Conservation (phyloP, 164 flowering plant genomes). For the Annona squamosa region DNA sequence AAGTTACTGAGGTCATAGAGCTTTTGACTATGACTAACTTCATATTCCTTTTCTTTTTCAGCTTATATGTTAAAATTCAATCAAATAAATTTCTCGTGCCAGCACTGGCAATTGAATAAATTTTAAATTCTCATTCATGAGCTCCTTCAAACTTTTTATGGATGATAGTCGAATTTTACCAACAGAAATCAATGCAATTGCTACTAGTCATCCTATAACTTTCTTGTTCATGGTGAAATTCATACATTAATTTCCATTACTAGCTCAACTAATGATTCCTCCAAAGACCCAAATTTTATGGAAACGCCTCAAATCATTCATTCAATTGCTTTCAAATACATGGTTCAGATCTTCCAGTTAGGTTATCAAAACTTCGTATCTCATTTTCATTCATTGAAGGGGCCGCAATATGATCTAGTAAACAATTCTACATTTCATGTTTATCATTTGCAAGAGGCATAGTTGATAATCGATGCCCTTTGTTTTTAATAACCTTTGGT, state of each 20-base stretch:
- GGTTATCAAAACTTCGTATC: too few species aligned
- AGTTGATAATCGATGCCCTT: not conserved
- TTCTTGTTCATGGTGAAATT: not conserved
- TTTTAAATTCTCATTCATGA: not conserved
- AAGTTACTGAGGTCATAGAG: not conserved
- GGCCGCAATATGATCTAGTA: too few species aligned
- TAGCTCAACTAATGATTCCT: not conserved
- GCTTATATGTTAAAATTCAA: not conserved
- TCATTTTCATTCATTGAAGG: not conserved
- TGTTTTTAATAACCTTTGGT: not conserved
- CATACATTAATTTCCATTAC: not conserved
- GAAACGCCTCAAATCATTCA: not conserved
- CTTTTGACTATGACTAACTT: not conserved
- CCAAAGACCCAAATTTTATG: not conserved
- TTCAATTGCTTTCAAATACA: not conserved
- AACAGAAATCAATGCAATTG: too few species aligned
- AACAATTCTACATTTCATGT: not conserved
- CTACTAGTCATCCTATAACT: not conserved
- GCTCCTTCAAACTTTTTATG: not conserved
- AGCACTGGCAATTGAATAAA: not conserved
- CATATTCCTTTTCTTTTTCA: too few species aligned
- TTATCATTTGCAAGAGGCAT: too few species aligned
- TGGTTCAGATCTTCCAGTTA: too few species aligned
- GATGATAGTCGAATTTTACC: not conserved
- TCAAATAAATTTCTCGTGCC: not conserved